These are phyloP conservation scores for Rhizophagus clarus DNA, from an alignment of 192 early-diverging fungal species.

Conservation along the genomic window DNA sequence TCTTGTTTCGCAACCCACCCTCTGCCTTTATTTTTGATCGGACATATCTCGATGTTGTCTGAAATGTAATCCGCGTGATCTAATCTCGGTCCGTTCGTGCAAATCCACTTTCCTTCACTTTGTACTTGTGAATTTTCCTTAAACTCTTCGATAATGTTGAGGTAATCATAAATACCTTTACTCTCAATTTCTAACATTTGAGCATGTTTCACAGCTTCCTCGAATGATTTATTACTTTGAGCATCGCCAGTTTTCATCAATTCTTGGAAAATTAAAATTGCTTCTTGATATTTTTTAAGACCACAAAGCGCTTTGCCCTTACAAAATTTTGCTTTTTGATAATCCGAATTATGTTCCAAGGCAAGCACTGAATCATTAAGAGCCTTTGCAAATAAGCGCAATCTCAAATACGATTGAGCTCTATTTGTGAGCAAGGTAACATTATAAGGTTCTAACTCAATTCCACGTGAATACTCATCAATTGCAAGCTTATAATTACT, in stretches of 20 bases:
- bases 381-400: conserved; percentile 69
- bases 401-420: conserved; percentile 70
- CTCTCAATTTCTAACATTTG: no score
- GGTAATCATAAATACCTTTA: no score
- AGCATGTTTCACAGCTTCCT: no score
- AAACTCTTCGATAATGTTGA: no score
- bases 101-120: no score
- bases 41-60: no score
- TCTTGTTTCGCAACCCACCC: conserved; percentile 18
- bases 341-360: conserved; percentile 67
- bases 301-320: conserved; percentile 3
- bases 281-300: conserved; percentile 4
- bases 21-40: neutral
- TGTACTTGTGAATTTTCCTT: no score
- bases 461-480: conserved; percentile 70
- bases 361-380: conserved; percentile 77
- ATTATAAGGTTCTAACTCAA: conserved; percentile 73
- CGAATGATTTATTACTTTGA: no score
- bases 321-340: conserved; percentile 62
- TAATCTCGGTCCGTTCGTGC: no score
- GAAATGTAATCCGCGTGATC: no score
- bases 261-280: neutral
- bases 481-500: conserved; percentile 70
- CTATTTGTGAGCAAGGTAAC: conserved; percentile 86
- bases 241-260: neutral